Evolutionary conservation across 2,329 filamentous ascomycete species (phyloP).

Genomic region (Stagonosporopsis tanaceti): DNA sequence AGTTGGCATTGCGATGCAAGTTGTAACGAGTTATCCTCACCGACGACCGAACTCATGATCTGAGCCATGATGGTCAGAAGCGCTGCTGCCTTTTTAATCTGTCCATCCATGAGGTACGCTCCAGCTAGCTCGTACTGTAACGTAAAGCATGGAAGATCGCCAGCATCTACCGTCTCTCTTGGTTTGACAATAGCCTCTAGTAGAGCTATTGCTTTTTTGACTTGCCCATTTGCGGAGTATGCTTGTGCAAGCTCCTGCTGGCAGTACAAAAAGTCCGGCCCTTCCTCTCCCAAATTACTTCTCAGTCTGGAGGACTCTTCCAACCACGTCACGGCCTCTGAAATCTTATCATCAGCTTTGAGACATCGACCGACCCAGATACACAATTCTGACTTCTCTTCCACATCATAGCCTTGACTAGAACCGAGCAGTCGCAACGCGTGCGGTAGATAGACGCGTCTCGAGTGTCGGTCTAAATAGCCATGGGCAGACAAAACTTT

Average conservation of each 20-base stretch:
- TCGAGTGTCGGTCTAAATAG: not conserved
- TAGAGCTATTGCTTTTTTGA: constrained; percentile 16
- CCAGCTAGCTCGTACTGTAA: too few relatives aligned
- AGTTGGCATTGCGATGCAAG: too few relatives aligned
- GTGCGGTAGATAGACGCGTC: constrained; percentile 1
- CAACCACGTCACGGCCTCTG: constrained; percentile 11
- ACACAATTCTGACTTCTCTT: not conserved
- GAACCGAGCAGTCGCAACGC: not conserved
- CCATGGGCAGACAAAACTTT: not conserved
- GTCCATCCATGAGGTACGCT: too few relatives aligned
- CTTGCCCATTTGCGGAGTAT: constrained; percentile 9
- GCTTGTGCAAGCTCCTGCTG: constrained; percentile 19
- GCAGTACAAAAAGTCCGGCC: too few relatives aligned
- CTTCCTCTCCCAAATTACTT: not conserved
- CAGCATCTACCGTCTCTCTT: too few relatives aligned
- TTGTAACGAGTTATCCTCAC: too few relatives aligned
- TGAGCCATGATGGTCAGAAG: too few relatives aligned
- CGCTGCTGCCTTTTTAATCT: too few relatives aligned
- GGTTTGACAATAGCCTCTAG: constrained; percentile 5
- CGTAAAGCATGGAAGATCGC: too few relatives aligned
- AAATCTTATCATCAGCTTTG: not conserved
- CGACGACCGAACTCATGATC: too few relatives aligned
- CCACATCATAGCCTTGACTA: not conserved
- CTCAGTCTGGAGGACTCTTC: constrained; percentile 6
- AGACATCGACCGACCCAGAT: constrained; percentile 10